These are phyloP conservation scores for Physaria fendleri DNA, from an alignment of 345 rosid species.

Conservation along the genomic window DNA sequence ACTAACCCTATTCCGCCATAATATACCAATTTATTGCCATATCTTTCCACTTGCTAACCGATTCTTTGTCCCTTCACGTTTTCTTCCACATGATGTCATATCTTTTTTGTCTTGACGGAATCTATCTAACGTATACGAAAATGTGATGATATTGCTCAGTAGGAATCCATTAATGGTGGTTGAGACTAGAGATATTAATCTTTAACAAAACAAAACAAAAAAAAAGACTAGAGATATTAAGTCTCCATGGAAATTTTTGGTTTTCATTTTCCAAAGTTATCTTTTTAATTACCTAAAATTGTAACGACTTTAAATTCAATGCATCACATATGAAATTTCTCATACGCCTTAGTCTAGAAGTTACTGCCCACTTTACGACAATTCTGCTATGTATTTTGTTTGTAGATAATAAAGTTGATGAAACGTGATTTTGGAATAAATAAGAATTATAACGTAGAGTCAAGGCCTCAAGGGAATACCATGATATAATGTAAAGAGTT, in stretches of 20 bases:
- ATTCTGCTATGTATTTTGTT: not conserved
- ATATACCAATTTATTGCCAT: conserved; percentile 14
- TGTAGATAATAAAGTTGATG: not conserved
- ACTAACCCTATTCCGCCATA: conserved; percentile 13
- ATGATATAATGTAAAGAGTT: not conserved
- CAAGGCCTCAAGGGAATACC: no score
- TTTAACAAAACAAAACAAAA: no score
- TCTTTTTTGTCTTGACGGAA: not conserved
- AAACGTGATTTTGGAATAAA: not conserved
- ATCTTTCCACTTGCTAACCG: not conserved
- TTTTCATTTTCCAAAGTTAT: not conserved
- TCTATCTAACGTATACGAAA: not conserved
- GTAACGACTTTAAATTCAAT: not conserved
- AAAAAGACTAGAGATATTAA: conserved; percentile 4
- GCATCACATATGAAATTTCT: conserved; percentile 10
- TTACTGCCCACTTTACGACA: not conserved
- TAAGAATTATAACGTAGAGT: not conserved
- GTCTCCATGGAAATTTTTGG: not conserved
- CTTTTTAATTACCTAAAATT: not conserved
- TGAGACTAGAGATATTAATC: conserved; percentile 2
- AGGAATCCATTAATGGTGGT: not conserved
- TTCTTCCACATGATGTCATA: not conserved
- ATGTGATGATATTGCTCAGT: not conserved
- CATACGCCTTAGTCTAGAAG: not conserved
- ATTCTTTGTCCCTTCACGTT: conserved; percentile 1